Percentiles rank a stretch among this genome's conserved stretches.
Evolutionary conservation across 345 rosid species (phyloP).

Genomic region (Salix koriyanagi): DNA sequence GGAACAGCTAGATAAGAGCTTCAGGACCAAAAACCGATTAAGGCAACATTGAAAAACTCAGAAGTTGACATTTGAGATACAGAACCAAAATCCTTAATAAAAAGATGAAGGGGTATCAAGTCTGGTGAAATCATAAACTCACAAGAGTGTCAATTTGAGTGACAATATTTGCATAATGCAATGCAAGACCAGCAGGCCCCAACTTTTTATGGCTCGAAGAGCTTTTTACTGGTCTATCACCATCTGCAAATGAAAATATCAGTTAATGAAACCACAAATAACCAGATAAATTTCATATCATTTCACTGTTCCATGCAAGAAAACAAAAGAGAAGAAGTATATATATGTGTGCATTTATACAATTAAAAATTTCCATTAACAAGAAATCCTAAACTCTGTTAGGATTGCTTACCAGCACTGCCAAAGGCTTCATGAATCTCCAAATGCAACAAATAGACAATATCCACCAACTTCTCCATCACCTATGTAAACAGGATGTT

Average conservation of each 20-base stretch:
- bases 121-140: conserved; percentile 32
- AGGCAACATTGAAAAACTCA: background rate
- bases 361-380: background rate
- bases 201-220: conserved; percentile 45
- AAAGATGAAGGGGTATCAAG: background rate
- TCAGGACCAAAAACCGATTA: background rate
- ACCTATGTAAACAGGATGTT: conserved; percentile 45
- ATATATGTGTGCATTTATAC: background rate
- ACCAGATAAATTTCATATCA: background rate
- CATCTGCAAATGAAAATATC: conserved; percentile 48
- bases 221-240: conserved; percentile 36
- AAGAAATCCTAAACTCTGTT: background rate
- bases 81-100: background rate
- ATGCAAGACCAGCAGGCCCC: conserved; percentile 93
- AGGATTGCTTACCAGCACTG: conserved; percentile 56
- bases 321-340: background rate
- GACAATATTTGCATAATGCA: conserved; percentile 94
- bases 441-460: conserved; percentile 86
- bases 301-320: background rate
- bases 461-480: conserved; percentile 93
- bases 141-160: conserved; percentile 94
- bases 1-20: background rate
- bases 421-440: conserved; percentile 93
- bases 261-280: background rate
- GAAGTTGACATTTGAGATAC: background rate